Evolutionary conservation across 2,329 filamentous ascomycete species (phyloP), one percentile per base, ranked within the genome.

Genomic region (Zymoseptoria ardabiliae): DNA sequence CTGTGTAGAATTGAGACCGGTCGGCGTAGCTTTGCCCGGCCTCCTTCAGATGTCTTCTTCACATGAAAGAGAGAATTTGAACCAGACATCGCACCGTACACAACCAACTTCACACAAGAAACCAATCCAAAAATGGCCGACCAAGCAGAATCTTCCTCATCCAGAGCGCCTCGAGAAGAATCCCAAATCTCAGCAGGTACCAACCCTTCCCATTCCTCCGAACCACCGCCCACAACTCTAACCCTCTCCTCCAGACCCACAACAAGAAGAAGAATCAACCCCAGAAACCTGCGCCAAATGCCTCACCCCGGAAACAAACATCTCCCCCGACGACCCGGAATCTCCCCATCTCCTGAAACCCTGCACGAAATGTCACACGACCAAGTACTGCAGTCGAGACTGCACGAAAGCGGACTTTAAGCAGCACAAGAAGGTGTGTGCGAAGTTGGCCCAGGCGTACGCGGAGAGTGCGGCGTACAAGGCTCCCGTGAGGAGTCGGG

Each of bases 381-480:
- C 72, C 13, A 57, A 61, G 6, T 76, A 76, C 64, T 76, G 75
- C 65, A 71, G 68, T 7, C 73, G 74, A 21, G 73, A 76, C 28
- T 76, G 74, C 66, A 73, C 74, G 58, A 76, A 76, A 62, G 70
- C 71, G 21, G 65, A 72, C 41, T 68, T 70, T 62, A 76, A 75
- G 58, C 62, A 68, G 50, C 74, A 76, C 65, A 76, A 76, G 68
- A 75, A 75, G 60, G 68, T 70, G 35, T 76, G 74, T 61, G 70
- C 73, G 5, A 63, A 62, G 2, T 64, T 73, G 20, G 74, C 74
- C 11, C 74, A 76, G 58, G 73, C 73, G 61, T 75, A 75, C 45
- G 66, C 70, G 9, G 73, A 74, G 56, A 67, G 65, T 50, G 69
- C 73, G 54, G 71, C 72, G 49, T 69, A 74, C n/a, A 76, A 74